These are phyloP conservation scores for Venturia effusa DNA, from an alignment of 2,329 filamentous ascomycete genomes.

Conservation along the genomic window DNA sequence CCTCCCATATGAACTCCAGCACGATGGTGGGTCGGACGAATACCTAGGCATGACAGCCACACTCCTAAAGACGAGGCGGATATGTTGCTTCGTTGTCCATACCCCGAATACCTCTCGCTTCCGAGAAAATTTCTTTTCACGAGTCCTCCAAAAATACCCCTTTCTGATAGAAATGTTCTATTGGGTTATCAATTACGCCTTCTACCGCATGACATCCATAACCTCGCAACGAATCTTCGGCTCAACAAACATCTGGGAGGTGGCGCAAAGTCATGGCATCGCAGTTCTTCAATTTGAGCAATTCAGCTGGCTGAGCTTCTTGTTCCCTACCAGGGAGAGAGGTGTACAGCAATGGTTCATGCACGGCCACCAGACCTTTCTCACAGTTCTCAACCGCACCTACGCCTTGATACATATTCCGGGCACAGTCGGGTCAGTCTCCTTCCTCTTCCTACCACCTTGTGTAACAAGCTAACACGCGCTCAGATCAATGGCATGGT, in stretches of 20 bases:
- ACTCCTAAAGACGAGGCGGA: slow-evolving; percentile 39
- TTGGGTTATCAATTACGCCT: slow-evolving; percentile 55
- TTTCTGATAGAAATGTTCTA: slow-evolving; percentile 67
- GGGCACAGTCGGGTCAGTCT: slow-evolving; percentile 44
- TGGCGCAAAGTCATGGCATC: slow-evolving; percentile 45
- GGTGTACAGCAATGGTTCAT: slow-evolving; percentile 48
- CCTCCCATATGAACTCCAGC: slow-evolving; percentile 25
- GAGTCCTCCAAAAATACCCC: slow-evolving; percentile 55
- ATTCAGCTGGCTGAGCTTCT: slow-evolving; percentile 35
- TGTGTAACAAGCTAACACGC: slow-evolving; percentile 9
- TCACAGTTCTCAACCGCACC: slow-evolving; percentile 46
- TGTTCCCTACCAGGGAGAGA: slow-evolving; percentile 43
- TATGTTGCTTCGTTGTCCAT: slow-evolving; percentile 41
- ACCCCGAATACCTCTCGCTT: slow-evolving; percentile 54
- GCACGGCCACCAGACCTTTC: slow-evolving; percentile 39
- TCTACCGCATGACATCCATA: slow-evolving; percentile 50
- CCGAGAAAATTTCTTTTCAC: slow-evolving; percentile 47
- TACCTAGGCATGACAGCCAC: slow-evolving; percentile 26
- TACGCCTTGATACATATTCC: slow-evolving; percentile 52
- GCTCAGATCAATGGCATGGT: slow-evolving; percentile 50
- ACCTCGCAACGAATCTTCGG: slow-evolving; percentile 42
- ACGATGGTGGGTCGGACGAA: slow-evolving; percentile 26
- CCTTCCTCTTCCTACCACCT: background rate
- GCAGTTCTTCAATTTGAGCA: slow-evolving; percentile 46
- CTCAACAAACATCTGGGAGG: slow-evolving; percentile 42